These are phyloP conservation scores for Penicillium aurantiogriseum DNA, from an alignment of 2,329 filamentous ascomycete species.

Conservation along the genomic window DNA sequence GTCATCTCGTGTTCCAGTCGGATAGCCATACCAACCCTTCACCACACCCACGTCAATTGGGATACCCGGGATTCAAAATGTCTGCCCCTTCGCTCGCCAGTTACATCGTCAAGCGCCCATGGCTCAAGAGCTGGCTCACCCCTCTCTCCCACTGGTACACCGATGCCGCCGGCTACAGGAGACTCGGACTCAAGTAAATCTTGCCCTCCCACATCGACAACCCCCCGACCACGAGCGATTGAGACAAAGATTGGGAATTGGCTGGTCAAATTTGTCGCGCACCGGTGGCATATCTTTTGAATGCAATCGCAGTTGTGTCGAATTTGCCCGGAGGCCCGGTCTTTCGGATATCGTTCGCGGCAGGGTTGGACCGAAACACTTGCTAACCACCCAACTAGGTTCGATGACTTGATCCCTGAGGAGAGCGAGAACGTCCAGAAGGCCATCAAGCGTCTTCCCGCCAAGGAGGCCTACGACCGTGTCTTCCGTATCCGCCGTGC, in stretches of 20 bases:
- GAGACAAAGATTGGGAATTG: slow-evolving; percentile 2
- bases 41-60: slow-evolving; percentile 35
- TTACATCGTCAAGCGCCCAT: slow-evolving; percentile 79
- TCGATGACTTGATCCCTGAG: slow-evolving; percentile 92
- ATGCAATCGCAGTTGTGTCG: slow-evolving; percentile 10
- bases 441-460: slow-evolving; percentile 84
- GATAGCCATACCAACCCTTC: slow-evolving; percentile 32
- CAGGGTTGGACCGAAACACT: slow-evolving; percentile 4
- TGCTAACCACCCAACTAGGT: slow-evolving; percentile 53
- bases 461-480: slow-evolving; percentile 92
- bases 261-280: background rate
- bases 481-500: slow-evolving; percentile 96
- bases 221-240: slow-evolving; percentile 14
- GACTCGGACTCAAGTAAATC: slow-evolving; percentile 82
- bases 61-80: slow-evolving; percentile 53
- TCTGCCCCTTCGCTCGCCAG: slow-evolving; percentile 70
- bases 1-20: slow-evolving; percentile 37
- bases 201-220: slow-evolving; percentile 16
- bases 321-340: slow-evolving; percentile 14
- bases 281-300: background rate
- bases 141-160: slow-evolving; percentile 86
- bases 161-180: slow-evolving; percentile 86
- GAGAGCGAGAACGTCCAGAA: slow-evolving; percentile 83
- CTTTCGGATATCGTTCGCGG: slow-evolving; percentile 13
- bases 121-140: slow-evolving; percentile 74